Base-by-base conservation (phyloP, 441 rosid genomes). In the Adansonia gregorii region DNA sequence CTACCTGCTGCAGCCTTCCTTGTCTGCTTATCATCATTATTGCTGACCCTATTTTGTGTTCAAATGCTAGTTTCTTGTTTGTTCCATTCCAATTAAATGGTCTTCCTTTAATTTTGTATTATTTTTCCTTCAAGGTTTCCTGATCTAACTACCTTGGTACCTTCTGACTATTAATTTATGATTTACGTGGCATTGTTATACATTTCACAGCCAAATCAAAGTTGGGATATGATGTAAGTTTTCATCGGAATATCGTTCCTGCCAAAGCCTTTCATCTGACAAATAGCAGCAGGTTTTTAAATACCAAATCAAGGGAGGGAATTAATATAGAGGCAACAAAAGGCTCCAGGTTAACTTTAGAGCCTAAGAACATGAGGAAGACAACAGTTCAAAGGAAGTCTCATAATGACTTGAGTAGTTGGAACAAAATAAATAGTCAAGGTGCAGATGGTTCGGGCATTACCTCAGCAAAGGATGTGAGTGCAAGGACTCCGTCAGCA, bases 401-500 rank as follows among this genome's bases (percentile, higher is more conserved):
- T 74, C 78, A 63, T 35, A 88, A 89, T 73, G 83, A 87, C 73
- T 63, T 85, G 56, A 80, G 81, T 78, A 85, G 85, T 84, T 67
- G 86, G 89, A 89, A 81, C 73, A 78, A 83, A 63, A 79, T 87
- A 74, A 93, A 86, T 79, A 91, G 98, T 81, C 98, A 97, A 81
- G 98, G 97, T 48, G 92, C 90, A 83, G 98, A 94, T 82, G 98
- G 95, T 73, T 97, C 99, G 41, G 98, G 97, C 63, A 78, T 97
- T 88, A 93, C 97, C 64, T 94, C 99, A n/a, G 84, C 89, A 46
- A 97, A 86, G 88, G 97, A 94, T 82, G 81, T 77, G 67, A 87
- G 95, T 81, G 86, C 88, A 20, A 90, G 84, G 86, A 88, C 92
- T 77, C 90, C 84, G 79, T 93, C 95, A 67, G 91, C 90, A 48